Conservation (phyloP, 2,329 filamentous ascomycete species). For the Amauroascus verrucosus region DNA sequence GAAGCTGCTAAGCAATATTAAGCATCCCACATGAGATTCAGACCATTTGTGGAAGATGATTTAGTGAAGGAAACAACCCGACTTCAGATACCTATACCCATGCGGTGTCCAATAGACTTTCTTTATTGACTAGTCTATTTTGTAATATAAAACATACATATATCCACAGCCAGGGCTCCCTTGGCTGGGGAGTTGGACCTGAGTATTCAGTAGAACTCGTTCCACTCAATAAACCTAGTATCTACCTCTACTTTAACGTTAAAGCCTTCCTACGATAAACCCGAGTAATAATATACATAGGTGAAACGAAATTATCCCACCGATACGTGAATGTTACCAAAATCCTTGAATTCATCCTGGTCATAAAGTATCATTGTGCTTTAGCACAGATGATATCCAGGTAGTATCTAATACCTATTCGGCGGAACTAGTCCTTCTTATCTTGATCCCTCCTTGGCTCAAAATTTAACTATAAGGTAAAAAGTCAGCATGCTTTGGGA, state of each 20-base stretch:
- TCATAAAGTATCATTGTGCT: neutral
- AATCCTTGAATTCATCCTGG: neutral
- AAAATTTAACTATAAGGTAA: conserved; percentile 50
- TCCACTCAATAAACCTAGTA: conserved; percentile 1
- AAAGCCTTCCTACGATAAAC: too few relatives aligned
- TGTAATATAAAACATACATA: conserved; percentile 6
- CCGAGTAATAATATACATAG: conserved; percentile 1
- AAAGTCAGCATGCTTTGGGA: conserved; percentile 11
- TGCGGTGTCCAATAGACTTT: neutral
- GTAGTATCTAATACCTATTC: neutral
- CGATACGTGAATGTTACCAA: neutral
- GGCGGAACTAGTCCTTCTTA: conserved; percentile 22
- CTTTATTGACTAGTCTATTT: neutral
- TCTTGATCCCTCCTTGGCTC: conserved; percentile 55
- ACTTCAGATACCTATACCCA: neutral
- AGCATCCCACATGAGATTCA: conserved; percentile 8
- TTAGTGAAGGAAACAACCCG: neutral
- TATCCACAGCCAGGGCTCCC: neutral
- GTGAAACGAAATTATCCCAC: neutral
- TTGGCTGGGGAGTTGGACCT: neutral
- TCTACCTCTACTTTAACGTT: neutral
- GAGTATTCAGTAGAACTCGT: neutral
- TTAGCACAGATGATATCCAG: neutral
- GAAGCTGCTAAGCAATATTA: conserved; percentile 63
- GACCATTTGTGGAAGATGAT: neutral